Percentiles rank a stretch among this genome's conserved stretches.
phyloP scores from a whole-genome alignment of 2,329 filamentous ascomycete species.

The Huntiella abstrusa region DNA sequence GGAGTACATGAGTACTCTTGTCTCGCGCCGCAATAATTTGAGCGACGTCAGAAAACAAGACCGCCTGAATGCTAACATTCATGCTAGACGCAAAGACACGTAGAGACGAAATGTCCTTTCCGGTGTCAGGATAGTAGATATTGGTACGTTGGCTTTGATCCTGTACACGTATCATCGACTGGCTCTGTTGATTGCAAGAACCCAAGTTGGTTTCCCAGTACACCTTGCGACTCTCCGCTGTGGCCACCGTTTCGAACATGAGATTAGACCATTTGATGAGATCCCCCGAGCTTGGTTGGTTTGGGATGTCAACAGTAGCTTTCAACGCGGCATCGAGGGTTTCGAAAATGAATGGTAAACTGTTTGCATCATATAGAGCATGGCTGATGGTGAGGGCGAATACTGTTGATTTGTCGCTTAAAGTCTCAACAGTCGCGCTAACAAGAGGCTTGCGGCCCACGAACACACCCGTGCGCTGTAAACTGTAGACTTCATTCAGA shows the following conservation, averaged over 20 bases:
- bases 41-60: conserved; percentile 58
- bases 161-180: conserved; percentile 13
- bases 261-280: conserved; percentile 16
- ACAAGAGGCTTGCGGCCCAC: conserved; percentile 1
- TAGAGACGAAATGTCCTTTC: conserved; percentile 21
- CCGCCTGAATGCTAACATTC: conserved; percentile 50
- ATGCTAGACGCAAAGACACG: conserved; percentile 15
- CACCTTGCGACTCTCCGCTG: conserved; percentile 12
- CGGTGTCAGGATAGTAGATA: conserved; percentile 24
- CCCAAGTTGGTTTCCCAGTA: conserved; percentile 28
- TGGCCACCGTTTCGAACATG: conserved; percentile 5
- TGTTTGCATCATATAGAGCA: conserved; percentile 73
- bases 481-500: background rate
- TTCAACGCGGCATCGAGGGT: conserved; percentile 12
- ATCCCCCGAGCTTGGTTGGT: conserved; percentile 7
- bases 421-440: conserved; percentile 1
- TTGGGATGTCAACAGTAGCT: conserved; percentile 10
- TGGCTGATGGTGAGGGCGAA: conserved; percentile 55
- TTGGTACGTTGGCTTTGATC: too few species aligned
- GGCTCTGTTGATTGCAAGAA: conserved; percentile 10
- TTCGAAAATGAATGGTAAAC: conserved; percentile 34
- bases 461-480: background rate
- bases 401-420: conserved; percentile 4
- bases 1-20: conserved; percentile 24
- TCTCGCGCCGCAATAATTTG: conserved; percentile 20